These are phyloP conservation scores for Boletus calvinii DNA, from an alignment of 1,284 basidiomycete species.

Conservation along the genomic window DNA sequence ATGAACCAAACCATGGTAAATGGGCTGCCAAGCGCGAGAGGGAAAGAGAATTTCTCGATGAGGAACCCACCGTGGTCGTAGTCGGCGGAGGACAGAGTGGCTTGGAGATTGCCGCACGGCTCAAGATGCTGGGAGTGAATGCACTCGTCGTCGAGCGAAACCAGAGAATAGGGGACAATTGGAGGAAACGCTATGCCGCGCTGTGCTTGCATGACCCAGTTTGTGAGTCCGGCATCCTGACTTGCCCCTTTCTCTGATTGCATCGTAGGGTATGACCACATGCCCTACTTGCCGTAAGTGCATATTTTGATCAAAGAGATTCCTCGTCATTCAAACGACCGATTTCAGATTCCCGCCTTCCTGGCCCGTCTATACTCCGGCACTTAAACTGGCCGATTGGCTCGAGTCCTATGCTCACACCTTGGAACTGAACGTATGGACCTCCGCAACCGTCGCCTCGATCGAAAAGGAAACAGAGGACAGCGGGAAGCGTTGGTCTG, in stretches of 20 bases:
- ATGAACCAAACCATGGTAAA: slow-evolving; percentile 39
- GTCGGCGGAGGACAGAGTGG: slow-evolving; percentile 46
- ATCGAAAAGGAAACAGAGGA: slow-evolving; percentile 34
- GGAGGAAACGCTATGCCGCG: slow-evolving; percentile 32
- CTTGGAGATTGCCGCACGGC: slow-evolving; percentile 37
- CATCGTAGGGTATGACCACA: slow-evolving; percentile 32
- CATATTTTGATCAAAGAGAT: neutral
- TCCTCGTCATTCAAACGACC: neutral
- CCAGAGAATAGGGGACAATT: slow-evolving; percentile 25
- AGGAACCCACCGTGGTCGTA: slow-evolving; percentile 38
- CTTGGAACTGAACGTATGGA: slow-evolving; percentile 50
- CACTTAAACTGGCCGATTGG: slow-evolving; percentile 47
- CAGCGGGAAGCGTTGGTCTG: slow-evolving; percentile 39
- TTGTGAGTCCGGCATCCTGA: slow-evolving; percentile 29
- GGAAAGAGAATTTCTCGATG: slow-evolving; percentile 37
- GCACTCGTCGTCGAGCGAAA: slow-evolving; percentile 38
- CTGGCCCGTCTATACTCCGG: slow-evolving; percentile 43
- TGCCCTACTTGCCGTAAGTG: slow-evolving; percentile 38
- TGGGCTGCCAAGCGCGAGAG: slow-evolving; percentile 40
- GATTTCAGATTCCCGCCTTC: slow-evolving; percentile 33
- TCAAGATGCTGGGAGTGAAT: slow-evolving; percentile 42
- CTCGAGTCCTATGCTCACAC: slow-evolving; percentile 47
- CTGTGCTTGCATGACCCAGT: slow-evolving; percentile 31
- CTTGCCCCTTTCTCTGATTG: neutral
- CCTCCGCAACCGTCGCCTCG: slow-evolving; percentile 35